Evolutionary conservation across 306 rosid species (phyloP).

Genomic region (Fragaria ananassa): DNA sequence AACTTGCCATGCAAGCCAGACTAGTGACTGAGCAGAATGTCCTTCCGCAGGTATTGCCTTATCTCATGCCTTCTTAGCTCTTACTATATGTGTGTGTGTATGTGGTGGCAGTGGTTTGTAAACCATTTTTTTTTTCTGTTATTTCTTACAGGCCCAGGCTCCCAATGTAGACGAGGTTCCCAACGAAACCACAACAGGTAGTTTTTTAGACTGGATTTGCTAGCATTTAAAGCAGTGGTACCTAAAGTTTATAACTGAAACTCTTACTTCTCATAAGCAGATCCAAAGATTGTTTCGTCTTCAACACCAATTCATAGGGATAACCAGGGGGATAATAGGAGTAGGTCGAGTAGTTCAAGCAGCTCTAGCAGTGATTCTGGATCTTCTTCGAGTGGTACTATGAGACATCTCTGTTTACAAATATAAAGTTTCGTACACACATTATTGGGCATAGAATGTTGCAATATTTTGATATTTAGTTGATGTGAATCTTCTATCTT

Average conservation of each 20-base stretch:
- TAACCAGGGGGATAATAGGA: constrained; percentile 56
- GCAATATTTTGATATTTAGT: constrained; percentile 5
- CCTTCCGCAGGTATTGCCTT: constrained; percentile 43
- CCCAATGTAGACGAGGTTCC: constrained; percentile 39
- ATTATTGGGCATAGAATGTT: neutral
- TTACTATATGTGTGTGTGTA: neutral
- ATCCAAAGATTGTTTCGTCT: constrained; percentile 47
- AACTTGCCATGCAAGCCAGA: constrained; percentile 65
- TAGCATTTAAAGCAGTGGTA: constrained; percentile 17
- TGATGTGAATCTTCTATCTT: constrained; percentile 21
- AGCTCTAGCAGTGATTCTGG: constrained; percentile 97
- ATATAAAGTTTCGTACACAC: neutral
- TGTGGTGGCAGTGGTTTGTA: constrained; percentile 12
- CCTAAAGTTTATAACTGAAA: constrained; percentile 15
- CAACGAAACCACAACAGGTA: constrained; percentile 59
- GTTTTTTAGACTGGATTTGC: constrained; percentile 6
- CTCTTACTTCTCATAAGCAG: constrained; percentile 31
- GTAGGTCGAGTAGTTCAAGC: constrained; percentile 95
- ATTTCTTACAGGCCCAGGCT: constrained; percentile 38
- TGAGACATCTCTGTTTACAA: constrained; percentile 3
- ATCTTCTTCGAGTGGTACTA: constrained; percentile 90
- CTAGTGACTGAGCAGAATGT: constrained; percentile 47
- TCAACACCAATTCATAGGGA: constrained; percentile 53
- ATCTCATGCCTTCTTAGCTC: constrained; percentile 1
- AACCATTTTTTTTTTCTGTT: constrained; percentile 2